Evolutionary conservation across 2,329 filamentous ascomycete species (phyloP), one percentile per base, ranked within the genome.

Genomic region (Pestalotiopsis sp.): DNA sequence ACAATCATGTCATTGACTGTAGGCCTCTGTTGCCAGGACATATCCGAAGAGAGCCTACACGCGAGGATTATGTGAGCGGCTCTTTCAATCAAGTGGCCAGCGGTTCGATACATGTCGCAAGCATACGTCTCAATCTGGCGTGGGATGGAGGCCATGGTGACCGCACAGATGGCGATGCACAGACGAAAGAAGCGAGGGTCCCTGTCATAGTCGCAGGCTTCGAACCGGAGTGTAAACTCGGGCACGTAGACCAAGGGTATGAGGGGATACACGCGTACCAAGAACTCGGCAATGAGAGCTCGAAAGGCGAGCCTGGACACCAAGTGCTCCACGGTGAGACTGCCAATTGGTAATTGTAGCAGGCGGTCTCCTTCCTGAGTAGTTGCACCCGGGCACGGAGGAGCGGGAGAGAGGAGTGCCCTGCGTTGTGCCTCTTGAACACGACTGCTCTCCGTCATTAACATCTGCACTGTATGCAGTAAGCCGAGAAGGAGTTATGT

Each of bases 81-180:
- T 56, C 67, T 58, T 25, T 60, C 61, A 4, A 69, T 66, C 67
- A 70, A 68, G 6, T 69, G 60, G 27, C 23, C 61, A 14, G 67
- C 52, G 23, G 59, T 57, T 17, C n/a, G 7, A 17, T 72, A 72
- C 17, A 25, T 6, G 41, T 31, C 60, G 60, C 61, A 61, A 63
- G 66, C 67, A 31, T 75, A 74, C 12, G 45, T 57, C 17, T 65
- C 68, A 31, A 71, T 70, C 17, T 68, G 69, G 36, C 70, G 68
- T 2, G 73, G 73, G 9, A 73, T 70, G 2, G 73, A 75, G 2
- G 73, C 71, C 31, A 74, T 68, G 2, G 73, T 75, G 12, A 72
- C 70, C 13, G 73, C 73, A 61, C 72, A 74, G 3, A 75, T 25
- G 14, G 70, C 66, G 62, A 75, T 68, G 66, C 72, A 74, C 9